Base-by-base conservation (phyloP, 352 stramenopile species). In the Globisporangium recalcitrans region DNA sequence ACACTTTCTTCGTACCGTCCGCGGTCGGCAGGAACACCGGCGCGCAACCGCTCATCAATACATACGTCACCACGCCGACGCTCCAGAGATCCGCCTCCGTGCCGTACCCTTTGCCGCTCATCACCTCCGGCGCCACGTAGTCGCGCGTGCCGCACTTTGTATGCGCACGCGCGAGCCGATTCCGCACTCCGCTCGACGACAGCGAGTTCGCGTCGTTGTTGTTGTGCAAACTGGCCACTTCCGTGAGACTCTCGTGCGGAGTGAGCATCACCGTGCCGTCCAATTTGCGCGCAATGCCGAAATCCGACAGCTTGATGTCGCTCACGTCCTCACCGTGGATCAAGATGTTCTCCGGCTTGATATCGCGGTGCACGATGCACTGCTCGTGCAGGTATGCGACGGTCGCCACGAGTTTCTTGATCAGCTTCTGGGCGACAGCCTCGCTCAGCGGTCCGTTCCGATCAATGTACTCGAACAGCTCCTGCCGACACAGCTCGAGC, bases 51-150 rank as follows among this genome's bases (percentile, higher is more conserved):
- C 75, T 94, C 19, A 97, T 67, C 26, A 97, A 68, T 44, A 97
- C 85, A 59, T 92, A 97, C 26, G 93, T 88, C 32, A 98, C 93
- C 14, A 97, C 90, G 32, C 92, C 92, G 19, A 97, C 82, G 63
- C 87, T 97, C 90, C 91, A 98, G 65, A 97, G 88, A 64, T 98
- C 95, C 7, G 93, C 94, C 52, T 97, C 91, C 24, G 93, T 88
- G 71, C 96, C 93, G 66, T 98, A 98, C 27, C 87, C 87, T 61
- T 98, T 97, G 76, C 82, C 83, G 62, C 80, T 76, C 82, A 92
- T 92, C 52, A 94, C 83, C 60, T 94, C 85, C 0, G 85, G 85
- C 4, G 85, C 85, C 26, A 94, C 85, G 68, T 92, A 94, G 71
- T 92, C 82, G 19, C 82, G 82, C 53, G 82, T 92, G 31, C 85